Base-by-base conservation (phyloP, 345 rosid genomes). In the Eucalyptus marginata region DNA sequence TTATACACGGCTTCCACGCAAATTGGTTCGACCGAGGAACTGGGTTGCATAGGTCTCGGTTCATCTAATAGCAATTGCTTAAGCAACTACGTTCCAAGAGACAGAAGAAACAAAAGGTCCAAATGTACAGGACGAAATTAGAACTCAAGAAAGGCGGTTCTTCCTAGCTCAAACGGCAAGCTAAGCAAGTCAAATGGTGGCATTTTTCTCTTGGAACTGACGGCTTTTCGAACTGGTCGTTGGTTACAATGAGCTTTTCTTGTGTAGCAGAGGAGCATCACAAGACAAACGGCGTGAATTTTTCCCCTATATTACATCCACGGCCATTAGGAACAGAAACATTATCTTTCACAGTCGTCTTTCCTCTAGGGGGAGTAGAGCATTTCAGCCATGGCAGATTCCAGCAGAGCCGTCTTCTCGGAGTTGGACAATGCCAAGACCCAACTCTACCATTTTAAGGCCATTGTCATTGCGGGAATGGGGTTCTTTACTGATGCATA, bases 401-500 rank as follows among this genome's bases (percentile, higher is more conserved):
- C 91, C 52, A 89, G 89, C 54, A 88, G 86, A 83, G 68, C 92
- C 29, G 88, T 93, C 76, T 93, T 94, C 90, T 90, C 90, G 13
- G 95, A 94, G 51, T 95, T 94, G 22, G 96, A 95, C 94, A 92
- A 90, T 89, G 97, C 95, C 71, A 94, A 89, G 88, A 95, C 95
- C 33, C 97, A 95, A 88, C 91, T 89, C 49, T 95, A 94, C 89
- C 97, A 95, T 92, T 94, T 95, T 90, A 93, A 92, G 87, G 95
- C 97, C 3, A 94, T 94, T 22, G 86, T 95, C 10, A 93, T 95
- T 5, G 97, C 96, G 1, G 97, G 95, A 7, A 94, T 93, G 95
- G 96, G 96, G 13, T 95, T 94, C 89, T 95, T 94, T 90, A 94
- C 95, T 2, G 96, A 95, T 54, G 96, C 97, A 5, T 95, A 95